These are phyloP conservation scores for Fusarium hainanense DNA, from an alignment of 2,329 filamentous ascomycete genomes.

Conservation along the genomic window DNA sequence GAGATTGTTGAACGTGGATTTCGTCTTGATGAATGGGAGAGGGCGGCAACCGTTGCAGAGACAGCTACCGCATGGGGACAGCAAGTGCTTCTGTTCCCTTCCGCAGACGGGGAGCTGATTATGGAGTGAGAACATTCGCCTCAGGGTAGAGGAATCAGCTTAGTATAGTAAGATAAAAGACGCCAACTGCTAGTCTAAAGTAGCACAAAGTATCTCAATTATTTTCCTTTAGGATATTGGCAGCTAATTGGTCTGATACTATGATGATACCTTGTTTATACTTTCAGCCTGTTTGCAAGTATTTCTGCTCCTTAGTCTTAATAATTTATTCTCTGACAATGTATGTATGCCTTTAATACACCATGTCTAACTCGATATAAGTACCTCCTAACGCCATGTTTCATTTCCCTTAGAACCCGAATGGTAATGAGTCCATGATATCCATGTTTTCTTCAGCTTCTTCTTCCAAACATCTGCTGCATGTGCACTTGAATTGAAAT, in stretches of 20 bases:
- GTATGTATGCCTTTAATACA: not conserved
- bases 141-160: rapidly evolving
- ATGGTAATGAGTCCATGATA: slow-evolving; percentile 38
- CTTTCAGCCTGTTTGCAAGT: rapidly evolving
- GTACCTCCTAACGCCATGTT: not conserved
- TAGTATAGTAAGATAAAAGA: rapidly evolving
- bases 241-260: too few relatives aligned
- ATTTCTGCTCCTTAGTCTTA: rapidly evolving
- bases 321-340: not conserved
- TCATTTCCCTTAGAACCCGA: slow-evolving; percentile 3
- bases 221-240: too few relatives aligned
- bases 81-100: slow-evolving; percentile 21
- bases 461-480: slow-evolving; percentile 41
- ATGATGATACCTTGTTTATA: not conserved
- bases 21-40: slow-evolving; percentile 28
- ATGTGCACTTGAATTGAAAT: slow-evolving; percentile 44
- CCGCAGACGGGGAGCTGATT: rapidly evolving
- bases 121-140: not conserved
- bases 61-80: slow-evolving; percentile 26
- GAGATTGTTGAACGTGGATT: slow-evolving; percentile 16
- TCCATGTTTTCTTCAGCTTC: slow-evolving; percentile 39
- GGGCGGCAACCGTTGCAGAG: slow-evolving; percentile 9
- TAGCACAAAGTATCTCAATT: too few relatives aligned
- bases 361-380: not conserved
- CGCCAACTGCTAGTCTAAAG: too few relatives aligned